Conservation (phyloP, 441 rosid species). For the Euphorbia celastroides region DNA sequence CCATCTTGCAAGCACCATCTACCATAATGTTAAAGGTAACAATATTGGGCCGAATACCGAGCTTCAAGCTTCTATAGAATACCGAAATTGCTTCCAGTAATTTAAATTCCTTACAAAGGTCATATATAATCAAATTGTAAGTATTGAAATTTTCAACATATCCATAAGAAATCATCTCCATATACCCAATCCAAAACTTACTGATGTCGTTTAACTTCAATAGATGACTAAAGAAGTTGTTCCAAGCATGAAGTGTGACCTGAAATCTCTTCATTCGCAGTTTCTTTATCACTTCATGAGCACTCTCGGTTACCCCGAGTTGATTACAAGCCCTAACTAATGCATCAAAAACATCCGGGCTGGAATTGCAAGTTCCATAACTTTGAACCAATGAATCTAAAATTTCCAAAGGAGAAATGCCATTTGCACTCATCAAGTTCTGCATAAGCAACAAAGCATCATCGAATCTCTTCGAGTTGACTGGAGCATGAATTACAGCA, state of each 20-base stretch:
- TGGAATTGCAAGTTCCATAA: constrained; percentile 44
- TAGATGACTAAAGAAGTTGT: constrained; percentile 61
- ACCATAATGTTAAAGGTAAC: constrained; percentile 69
- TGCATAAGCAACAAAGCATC: constrained; percentile 41
- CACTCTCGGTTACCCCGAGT: constrained; percentile 40
- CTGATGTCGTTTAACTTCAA: constrained; percentile 42
- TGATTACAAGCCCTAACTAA: constrained; percentile 63
- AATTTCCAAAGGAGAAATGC: constrained; percentile 38
- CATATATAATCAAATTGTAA: constrained; percentile 51
- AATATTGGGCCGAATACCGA: constrained; percentile 58
- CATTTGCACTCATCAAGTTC: constrained; percentile 35
- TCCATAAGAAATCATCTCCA: constrained; percentile 48
- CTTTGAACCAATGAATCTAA: constrained; percentile 41
- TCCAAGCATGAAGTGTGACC: constrained; percentile 70
- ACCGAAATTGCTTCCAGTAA: constrained; percentile 44
- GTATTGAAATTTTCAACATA: constrained; percentile 58
- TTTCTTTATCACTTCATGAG: constrained; percentile 46
- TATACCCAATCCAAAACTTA: constrained; percentile 42
- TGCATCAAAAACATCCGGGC: constrained; percentile 69
- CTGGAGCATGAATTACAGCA: constrained; percentile 47
- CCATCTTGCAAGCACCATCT: constrained; percentile 59
- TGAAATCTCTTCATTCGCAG: constrained; percentile 49
- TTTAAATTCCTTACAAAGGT: constrained; percentile 46
- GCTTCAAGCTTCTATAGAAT: constrained; percentile 52
- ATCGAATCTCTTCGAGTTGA: constrained; percentile 39